phyloP scores from a whole-genome alignment of 257 asterid genomes.

The Rehmannia glutinosa region DNA sequence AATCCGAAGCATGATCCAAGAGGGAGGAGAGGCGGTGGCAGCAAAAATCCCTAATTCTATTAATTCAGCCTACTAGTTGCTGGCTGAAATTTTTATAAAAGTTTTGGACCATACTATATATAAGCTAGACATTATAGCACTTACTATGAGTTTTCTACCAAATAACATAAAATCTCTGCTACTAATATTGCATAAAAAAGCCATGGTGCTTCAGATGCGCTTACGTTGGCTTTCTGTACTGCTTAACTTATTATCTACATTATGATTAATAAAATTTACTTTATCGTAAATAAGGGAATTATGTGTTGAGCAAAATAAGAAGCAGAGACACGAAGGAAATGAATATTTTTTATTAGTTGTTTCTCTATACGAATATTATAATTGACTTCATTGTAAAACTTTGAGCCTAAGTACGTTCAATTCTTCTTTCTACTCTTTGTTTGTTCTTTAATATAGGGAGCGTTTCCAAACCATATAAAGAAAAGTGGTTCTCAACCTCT shows the following conservation, averaged over 20 bases:
- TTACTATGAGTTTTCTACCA: slow-evolving; percentile 9
- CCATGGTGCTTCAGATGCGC: slow-evolving; percentile 16
- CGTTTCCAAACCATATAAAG: no score
- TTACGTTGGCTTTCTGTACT: no score
- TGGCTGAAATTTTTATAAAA: background rate
- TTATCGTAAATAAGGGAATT: background rate
- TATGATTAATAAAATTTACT: background rate
- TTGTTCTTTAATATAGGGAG: no score
- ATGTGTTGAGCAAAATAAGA: background rate
- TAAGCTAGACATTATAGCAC: no score
- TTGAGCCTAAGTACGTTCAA: no score
- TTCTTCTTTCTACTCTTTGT: no score
- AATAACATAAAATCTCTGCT: slow-evolving; percentile 4
- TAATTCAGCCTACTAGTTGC: background rate
- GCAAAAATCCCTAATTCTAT: slow-evolving; percentile 38
- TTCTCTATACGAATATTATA: no score
- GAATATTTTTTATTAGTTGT: no score
- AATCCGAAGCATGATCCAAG: slow-evolving; percentile 75
- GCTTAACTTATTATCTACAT: background rate
- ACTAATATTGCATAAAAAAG: background rate
- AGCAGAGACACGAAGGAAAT: background rate
- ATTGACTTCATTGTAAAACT: no score
- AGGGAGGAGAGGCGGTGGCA: slow-evolving; percentile 56
- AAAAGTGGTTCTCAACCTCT: no score
- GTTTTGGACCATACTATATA: slow-evolving; percentile 8